A percentile compares a stretch with the other conserved stretches of the same genome.
These are phyloP conservation scores for Sisymbrium altissimum DNA, from an alignment of 345 rosid species.

Conservation along the genomic window DNA sequence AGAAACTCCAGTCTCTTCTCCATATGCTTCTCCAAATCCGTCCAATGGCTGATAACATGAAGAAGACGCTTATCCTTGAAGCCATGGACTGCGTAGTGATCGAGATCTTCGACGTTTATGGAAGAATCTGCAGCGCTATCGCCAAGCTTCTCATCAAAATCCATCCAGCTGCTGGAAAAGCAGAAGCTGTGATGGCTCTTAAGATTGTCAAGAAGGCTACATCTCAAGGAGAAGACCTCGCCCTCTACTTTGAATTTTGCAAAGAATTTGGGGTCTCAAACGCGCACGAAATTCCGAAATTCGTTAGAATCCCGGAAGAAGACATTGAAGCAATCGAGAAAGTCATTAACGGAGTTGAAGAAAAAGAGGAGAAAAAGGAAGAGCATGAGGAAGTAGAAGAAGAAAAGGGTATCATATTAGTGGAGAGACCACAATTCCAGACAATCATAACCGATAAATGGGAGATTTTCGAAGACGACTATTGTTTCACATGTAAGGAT, in stretches of 20 bases:
- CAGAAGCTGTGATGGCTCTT: conserved; percentile 57
- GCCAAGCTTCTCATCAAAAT: conserved; percentile 46
- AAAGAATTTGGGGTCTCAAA: conserved; percentile 53
- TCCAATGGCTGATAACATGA: conserved; percentile 55
- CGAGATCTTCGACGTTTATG: conserved; percentile 61
- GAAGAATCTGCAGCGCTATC: conserved; percentile 52
- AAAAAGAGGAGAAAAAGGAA: conserved; percentile 14
- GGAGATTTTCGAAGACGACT: conserved; percentile 37
- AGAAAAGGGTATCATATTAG: conserved; percentile 35
- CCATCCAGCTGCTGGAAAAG: conserved; percentile 33
- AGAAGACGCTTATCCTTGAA: conserved; percentile 50
- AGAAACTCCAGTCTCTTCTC: conserved; percentile 54
- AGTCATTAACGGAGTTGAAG: conserved; percentile 37
- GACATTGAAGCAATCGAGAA: conserved; percentile 52
- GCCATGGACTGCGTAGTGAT: conserved; percentile 76
- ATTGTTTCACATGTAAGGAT: conserved; percentile 13
- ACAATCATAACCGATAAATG: conserved; percentile 38
- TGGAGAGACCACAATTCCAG: conserved; percentile 14
- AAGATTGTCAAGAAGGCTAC: conserved; percentile 52
- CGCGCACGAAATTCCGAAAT: conserved; percentile 48
- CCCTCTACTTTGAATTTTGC: conserved; percentile 55
- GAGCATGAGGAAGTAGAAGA: conserved; percentile 23
- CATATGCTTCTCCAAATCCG: conserved; percentile 62
- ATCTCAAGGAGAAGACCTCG: conserved; percentile 52
- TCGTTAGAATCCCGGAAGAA: conserved; percentile 47